Conservation (phyloP, 352 stramenopile species). For the Globisporangium irregulare region DNA sequence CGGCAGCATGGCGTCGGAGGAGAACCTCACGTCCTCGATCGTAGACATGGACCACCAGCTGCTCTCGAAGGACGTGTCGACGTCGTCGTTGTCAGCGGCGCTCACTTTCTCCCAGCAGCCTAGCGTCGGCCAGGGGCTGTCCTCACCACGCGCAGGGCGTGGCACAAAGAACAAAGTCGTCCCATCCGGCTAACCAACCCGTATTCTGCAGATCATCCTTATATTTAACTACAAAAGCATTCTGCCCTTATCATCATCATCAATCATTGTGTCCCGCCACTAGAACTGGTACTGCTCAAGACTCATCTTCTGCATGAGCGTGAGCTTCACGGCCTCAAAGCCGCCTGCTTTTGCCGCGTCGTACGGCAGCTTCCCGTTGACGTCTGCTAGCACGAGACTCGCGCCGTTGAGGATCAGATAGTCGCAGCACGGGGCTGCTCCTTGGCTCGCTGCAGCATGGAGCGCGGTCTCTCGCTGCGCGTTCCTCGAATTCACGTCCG, state of each 20-base stretch:
- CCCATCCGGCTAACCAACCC: slow-evolving; percentile 32
- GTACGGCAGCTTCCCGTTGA: slow-evolving; percentile 45
- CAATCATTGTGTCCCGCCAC: background rate
- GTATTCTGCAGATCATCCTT: slow-evolving; percentile 12
- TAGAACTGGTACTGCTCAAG: slow-evolving; percentile 62
- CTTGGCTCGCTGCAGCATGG: slow-evolving; percentile 40
- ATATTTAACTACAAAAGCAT: slow-evolving; percentile 9
- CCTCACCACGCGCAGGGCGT: slow-evolving; percentile 23
- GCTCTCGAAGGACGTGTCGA: slow-evolving; percentile 20
- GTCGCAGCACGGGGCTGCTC: slow-evolving; percentile 53
- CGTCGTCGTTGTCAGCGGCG: slow-evolving; percentile 19
- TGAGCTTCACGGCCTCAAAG: slow-evolving; percentile 60
- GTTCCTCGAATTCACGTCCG: slow-evolving; percentile 65
- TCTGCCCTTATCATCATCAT: background rate
- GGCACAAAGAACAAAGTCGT: slow-evolving; percentile 33
- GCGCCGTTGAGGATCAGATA: slow-evolving; percentile 82
- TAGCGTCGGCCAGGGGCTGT: slow-evolving; percentile 3
- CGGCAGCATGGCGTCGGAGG: slow-evolving; percentile 14
- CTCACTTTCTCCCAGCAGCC: slow-evolving; percentile 12
- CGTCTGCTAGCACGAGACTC: slow-evolving; percentile 53
- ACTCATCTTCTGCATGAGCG: slow-evolving; percentile 73
- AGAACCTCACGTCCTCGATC: slow-evolving; percentile 15
- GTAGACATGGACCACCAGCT: slow-evolving; percentile 17
- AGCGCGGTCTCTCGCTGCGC: slow-evolving; percentile 58
- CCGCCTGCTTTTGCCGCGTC: slow-evolving; percentile 57